Base-by-base conservation (phyloP, 2,329 filamentous ascomycete species). In the Leptoxyphium fumago region DNA sequence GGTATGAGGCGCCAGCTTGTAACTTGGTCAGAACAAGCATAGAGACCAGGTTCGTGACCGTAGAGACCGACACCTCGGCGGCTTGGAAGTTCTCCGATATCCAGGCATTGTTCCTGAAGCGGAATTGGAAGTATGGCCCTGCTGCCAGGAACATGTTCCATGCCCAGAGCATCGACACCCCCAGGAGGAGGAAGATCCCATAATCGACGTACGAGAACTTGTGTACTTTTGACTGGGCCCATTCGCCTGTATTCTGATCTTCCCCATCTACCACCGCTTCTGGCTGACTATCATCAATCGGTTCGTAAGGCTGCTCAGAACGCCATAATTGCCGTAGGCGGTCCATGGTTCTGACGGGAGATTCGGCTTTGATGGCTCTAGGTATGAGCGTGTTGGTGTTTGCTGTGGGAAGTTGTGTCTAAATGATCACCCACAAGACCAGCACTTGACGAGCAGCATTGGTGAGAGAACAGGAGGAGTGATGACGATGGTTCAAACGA, bases 101-200 rank as follows among this genome's bases (percentile, higher is more conserved):
- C 72, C 78, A 83, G 43, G 76, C 66, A 59, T 80, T 77, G 47
- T 73, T 71, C 39, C 73, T 67, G 63, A 96, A 94, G 53, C 89
- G 85, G 41, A 71, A 72, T 57, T 88, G 79, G 66, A 96, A 95
- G 69, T 96, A 96, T 4, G 89, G 86, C 1, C 86, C 85, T 8
- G 89, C 87, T 39, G 91, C 89, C 53, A 96, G 77, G 63, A 96
- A 95, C 89, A 95, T 95, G 69, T 96, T 96, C 89, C 89, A 96
- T 44, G 89, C 87, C 89, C 89, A 96, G 39, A 96, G 73, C 91
- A 96, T 96, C 43, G 88, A 84, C 45, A 94, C 73, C 42, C 91
- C 91, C 21, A 96, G 70, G 42, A 94, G 67, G 45, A 82, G 70
- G 63, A 96, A 96, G 58, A 94, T 80, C 54, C 66, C 68, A 64